Evolutionary conservation across 2,329 filamentous ascomycete species (phyloP), one percentile per base, ranked within the genome.

Genomic region (Xylaria arbuscula): DNA sequence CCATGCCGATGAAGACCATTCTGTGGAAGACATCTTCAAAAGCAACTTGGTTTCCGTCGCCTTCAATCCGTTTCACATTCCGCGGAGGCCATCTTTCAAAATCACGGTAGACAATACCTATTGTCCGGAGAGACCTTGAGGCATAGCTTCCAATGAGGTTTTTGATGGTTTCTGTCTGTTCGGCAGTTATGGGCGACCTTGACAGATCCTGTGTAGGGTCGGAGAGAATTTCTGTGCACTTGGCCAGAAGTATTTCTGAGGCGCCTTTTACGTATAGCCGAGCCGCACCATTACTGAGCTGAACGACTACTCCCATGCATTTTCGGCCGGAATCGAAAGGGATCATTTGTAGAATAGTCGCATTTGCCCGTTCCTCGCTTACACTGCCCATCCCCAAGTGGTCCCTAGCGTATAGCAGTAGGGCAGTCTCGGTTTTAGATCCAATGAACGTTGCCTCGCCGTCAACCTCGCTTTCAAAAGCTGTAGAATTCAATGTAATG

Each of bases 61-160:
- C 84, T 50, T 87, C 86, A n/a, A 79, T 78, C 4, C 82, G 83
- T 57, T 83, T 87, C 17, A 86, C 87, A 56, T 86, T 85, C 68
- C 84, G 87, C 4, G 93, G 93, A 38, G 94, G 94, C 94, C 94
- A 97, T 62, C 88, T 87, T 28, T 92, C 88, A 72, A 96, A 97
- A 74, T 97, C 94, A 64, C 90, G 91, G 80, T 93, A 97, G 62
- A 93, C 85, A 71, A 97, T 87, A 51, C 90, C 93, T 73, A 97
- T 97, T 1, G 94, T 97, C 70, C 94, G 89, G 38, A 97, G 85
- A 8, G 93, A 97, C 19, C 91, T 87, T 32, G 87, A 89, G 10
- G 94, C 94, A 77, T 97, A 97, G 55, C 85, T 87, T 70, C 90
- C 88, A 73, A 97, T 97, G 56, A 93, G 84, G 24, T 85, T 82